phyloP scores from a whole-genome alignment of 495 filamentous ascomycete species.

The Penicillium flavigenum region DNA sequence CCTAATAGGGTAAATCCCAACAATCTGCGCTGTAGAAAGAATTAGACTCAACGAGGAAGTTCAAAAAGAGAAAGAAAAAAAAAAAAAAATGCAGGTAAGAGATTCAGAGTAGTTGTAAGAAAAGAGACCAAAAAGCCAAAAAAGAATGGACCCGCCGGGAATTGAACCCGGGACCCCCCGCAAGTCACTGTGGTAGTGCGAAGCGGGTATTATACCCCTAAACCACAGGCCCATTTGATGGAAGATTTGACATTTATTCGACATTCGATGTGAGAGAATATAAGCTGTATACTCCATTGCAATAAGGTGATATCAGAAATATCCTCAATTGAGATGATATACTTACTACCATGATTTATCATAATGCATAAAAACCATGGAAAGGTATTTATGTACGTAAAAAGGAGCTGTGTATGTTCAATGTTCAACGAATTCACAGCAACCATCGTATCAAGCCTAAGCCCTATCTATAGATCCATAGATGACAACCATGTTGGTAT shows the following conservation, averaged over 20 bases:
- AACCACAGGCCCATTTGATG: conserved; percentile 18
- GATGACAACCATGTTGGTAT: no score
- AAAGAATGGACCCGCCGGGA: conserved; percentile 21
- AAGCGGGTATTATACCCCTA: conserved; percentile 21
- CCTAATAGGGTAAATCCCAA: not conserved
- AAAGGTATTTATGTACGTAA: no score
- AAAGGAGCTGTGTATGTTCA: no score
- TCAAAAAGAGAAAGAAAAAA: not conserved
- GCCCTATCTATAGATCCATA: no score
- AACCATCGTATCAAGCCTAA: no score
- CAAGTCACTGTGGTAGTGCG: conserved; percentile 13
- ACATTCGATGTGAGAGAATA: not conserved
- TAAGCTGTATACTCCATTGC: not conserved
- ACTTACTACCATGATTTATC: no score
- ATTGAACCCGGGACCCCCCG: conserved; percentile 23
- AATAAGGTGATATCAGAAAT: not conserved
- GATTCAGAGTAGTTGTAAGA: not conserved
- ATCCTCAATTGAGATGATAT: no score
- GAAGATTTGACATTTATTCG: not conserved
- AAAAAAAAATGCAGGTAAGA: not conserved
- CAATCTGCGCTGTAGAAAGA: not conserved
- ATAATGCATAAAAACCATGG: no score
- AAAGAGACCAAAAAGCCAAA: not conserved
- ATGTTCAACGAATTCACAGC: no score
- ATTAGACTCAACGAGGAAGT: not conserved